A percentile compares a stretch with the other conserved stretches of the same genome.
Conservation (phyloP, 2,329 filamentous ascomycete genomes). For the Corniculantispora saksenae region DNA sequence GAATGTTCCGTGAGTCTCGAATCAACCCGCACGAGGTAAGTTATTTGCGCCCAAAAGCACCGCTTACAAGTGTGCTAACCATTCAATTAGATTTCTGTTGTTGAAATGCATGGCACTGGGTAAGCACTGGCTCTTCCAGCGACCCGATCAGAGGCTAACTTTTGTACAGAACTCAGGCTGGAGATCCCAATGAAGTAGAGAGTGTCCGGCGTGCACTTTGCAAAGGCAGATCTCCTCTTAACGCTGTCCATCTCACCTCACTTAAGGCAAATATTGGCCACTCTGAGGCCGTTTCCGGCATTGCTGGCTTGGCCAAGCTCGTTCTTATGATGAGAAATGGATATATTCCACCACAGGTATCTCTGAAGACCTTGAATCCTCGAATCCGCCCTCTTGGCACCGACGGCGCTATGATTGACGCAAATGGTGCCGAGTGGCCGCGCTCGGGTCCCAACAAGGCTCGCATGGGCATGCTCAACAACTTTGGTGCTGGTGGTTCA, state of each 20-base stretch:
- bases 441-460: constrained; percentile 19
- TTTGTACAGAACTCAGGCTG: constrained; percentile 47
- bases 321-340: constrained; percentile 28
- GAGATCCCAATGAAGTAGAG: constrained; percentile 51
- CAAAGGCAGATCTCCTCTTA: constrained; percentile 67
- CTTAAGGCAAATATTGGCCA: constrained; percentile 31
- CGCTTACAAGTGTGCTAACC: not conserved
- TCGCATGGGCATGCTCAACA: constrained; percentile 32
- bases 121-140: not conserved
- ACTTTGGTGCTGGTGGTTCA: constrained; percentile 34
- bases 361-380: constrained; percentile 31
- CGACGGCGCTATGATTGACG: not conserved
- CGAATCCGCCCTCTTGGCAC: not conserved
- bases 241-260: constrained; percentile 36
- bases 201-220: constrained; percentile 56
- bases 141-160: constrained; percentile 34
- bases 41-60: not conserved
- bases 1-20: constrained; percentile 9
- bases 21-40: constrained; percentile 65
- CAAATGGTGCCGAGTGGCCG: constrained; percentile 10
- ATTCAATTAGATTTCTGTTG: not conserved
- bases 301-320: constrained; percentile 29
- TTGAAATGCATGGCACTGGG: not conserved
- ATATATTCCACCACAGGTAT: constrained; percentile 27
- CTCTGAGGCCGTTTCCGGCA: constrained; percentile 29